Evolutionary conservation across 2,329 filamentous ascomycete genomes (phyloP), one percentile per base, ranked within the genome.

Genomic region (Fusarium scirpi): DNA sequence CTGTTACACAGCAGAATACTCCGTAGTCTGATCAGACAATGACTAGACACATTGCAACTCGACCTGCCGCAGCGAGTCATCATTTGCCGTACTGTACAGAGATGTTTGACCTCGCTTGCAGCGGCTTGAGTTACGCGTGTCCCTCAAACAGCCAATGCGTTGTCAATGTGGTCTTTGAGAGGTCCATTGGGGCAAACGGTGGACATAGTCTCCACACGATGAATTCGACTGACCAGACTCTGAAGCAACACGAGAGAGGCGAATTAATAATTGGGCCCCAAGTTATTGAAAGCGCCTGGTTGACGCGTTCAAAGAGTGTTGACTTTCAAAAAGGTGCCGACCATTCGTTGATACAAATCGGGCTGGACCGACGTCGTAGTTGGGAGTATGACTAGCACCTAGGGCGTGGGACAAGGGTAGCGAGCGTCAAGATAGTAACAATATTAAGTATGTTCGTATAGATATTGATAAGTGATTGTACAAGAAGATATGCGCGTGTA

Each of bases 101-200:
- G 53, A 65, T 43, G n/a, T 20, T 61, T 40, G 48, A 49, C 48
- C 24, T 53, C 41, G 40, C 72, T 74, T 69, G 72, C 71, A 66
- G 70, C 67, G 62, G 71, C 69, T 70, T 62, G 72, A 72, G 60
- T 74, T 70, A 74, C 72, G 72, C 65, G 72, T 74, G 67, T 64
- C 24, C 38, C 40, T 40, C n/a, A 27, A 58, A 40, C 32, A 24
- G 16, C 46, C 29, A 56, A 53, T 65, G 61, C 53, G 53, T 38
- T 43, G 53, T 65, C 58, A 27, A 49, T 38, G 30, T 48, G 38
- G 38, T 34, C 34, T 46, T 41, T 15, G 24, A 13, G 32, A 29
- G 32, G 48, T 46, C 58, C 47, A 58, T 54, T 45, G 52, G 41
- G 57, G 58, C 63, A 41, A 63, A 67, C 24, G 18, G 48, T 49